These are phyloP conservation scores for Ceratocystis huliohia DNA, from an alignment of 2,329 filamentous ascomycete species.

Conservation along the genomic window DNA sequence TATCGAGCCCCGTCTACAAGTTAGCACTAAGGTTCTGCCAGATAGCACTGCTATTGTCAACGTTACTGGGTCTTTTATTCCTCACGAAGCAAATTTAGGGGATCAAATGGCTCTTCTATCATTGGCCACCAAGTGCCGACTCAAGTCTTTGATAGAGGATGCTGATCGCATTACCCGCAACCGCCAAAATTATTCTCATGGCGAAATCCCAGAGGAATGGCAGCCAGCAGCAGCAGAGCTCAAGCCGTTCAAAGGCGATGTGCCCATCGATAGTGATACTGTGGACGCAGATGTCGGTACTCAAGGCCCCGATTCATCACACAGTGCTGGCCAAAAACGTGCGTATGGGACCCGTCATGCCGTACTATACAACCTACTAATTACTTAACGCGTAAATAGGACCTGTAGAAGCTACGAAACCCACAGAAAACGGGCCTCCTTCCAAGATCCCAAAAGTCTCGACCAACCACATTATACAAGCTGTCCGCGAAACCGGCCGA, in stretches of 20 bases:
- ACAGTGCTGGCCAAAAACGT: slow-evolving; percentile 17
- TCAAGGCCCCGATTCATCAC: neutral
- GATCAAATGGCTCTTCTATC: slow-evolving; percentile 76
- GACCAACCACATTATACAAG: slow-evolving; percentile 37
- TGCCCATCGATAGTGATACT: neutral
- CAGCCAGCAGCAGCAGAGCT: slow-evolving; percentile 50
- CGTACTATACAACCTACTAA: neutral
- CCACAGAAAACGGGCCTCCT: slow-evolving; percentile 26
- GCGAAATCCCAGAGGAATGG: slow-evolving; percentile 65
- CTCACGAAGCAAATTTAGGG: slow-evolving; percentile 61
- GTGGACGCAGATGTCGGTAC: neutral
- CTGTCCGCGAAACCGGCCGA: slow-evolving; percentile 49
- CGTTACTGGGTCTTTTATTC: slow-evolving; percentile 54
- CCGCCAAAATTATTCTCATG: slow-evolving; percentile 67
- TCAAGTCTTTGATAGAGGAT: slow-evolving; percentile 67
- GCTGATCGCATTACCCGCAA: slow-evolving; percentile 56
- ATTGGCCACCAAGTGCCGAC: slow-evolving; percentile 65
- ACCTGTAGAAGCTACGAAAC: slow-evolving; percentile 22
- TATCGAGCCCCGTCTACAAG: slow-evolving; percentile 16
- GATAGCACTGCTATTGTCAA: slow-evolving; percentile 36
- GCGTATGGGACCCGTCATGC: neutral
- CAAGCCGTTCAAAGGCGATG: slow-evolving; percentile 28
- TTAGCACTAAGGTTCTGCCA: slow-evolving; percentile 16
- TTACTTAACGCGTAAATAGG: slow-evolving; percentile 11
- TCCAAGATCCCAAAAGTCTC: slow-evolving; percentile 38